Evolutionary conservation across 192 early-diverging fungal species (phyloP).

Genomic region (Paraglomus occultum): DNA sequence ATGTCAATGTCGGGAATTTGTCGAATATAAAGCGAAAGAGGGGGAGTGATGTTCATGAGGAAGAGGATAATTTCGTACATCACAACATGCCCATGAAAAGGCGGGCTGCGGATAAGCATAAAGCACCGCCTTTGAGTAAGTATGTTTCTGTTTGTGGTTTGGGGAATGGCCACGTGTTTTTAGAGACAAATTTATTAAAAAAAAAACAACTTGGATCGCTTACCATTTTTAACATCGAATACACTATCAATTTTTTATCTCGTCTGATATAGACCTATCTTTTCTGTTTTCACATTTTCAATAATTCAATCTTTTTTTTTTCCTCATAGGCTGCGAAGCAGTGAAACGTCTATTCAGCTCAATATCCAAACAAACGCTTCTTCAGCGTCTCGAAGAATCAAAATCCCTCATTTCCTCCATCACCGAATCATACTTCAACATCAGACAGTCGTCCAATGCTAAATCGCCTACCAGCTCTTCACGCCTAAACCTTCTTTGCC

Average conservation of each 20-base stretch:
- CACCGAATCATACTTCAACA: constrained; percentile 16
- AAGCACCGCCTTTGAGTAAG: constrained; percentile 29
- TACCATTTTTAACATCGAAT: no score
- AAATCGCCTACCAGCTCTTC: not conserved
- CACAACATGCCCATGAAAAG: constrained; percentile 2
- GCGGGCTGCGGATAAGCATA: constrained; percentile 26
- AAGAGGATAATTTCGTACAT: constrained; percentile 21
- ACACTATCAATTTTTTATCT: no score
- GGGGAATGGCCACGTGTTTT: no score
- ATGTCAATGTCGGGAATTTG: no score
- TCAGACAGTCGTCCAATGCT: not conserved
- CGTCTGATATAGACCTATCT: no score
- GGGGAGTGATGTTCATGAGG: not conserved
- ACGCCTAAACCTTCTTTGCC: constrained; percentile 27
- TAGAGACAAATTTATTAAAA: no score
- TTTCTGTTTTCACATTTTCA: no score
- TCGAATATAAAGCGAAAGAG: constrained; percentile 18
- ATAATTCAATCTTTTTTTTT: not conserved
- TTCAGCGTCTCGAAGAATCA: constrained; percentile 30
- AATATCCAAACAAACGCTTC: constrained; percentile 23
- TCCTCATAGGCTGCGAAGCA: constrained; percentile 26
- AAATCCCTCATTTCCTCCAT: constrained; percentile 22
- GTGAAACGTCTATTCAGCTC: constrained; percentile 25
- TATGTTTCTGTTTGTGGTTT: not conserved
- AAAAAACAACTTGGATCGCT: no score